These are phyloP conservation scores for Sphagnum fallax DNA, from an alignment of 228 moss, liverwort and hornwort genomes.

Conservation along the genomic window DNA sequence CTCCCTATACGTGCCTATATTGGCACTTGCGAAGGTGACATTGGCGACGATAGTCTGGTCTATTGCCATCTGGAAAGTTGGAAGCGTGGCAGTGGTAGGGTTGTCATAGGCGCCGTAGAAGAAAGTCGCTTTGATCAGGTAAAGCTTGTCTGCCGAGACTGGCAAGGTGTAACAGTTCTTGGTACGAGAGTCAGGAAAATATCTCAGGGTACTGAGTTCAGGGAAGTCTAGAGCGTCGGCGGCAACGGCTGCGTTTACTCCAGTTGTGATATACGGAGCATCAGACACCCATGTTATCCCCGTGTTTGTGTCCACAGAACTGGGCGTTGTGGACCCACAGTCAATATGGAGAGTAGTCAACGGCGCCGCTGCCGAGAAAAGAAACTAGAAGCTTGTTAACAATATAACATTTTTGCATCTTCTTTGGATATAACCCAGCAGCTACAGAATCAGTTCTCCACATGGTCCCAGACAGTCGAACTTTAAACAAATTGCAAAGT, in stretches of 20 bases:
- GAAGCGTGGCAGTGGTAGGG: not conserved
- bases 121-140: constrained; percentile 15
- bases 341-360: constrained; percentile 13
- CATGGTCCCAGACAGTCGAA: too few relatives aligned
- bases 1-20: constrained; percentile 5
- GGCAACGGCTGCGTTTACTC: constrained; percentile 5
- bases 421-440: too few relatives aligned
- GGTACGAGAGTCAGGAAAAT: constrained; percentile 9
- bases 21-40: constrained; percentile 1
- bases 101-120: constrained; percentile 13
- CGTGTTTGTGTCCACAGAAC: constrained; percentile 8
- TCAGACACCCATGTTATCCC: constrained; percentile 18
- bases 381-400: too few relatives aligned
- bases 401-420: too few relatives aligned
- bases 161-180: constrained; percentile 22
- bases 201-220: constrained; percentile 14
- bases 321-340: constrained; percentile 10
- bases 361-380: too few relatives aligned
- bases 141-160: not conserved
- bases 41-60: constrained; percentile 2
- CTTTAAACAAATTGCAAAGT: too few relatives aligned
- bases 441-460: too few relatives aligned
- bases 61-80: constrained; percentile 11
- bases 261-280: constrained; percentile 1
- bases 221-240: not conserved